phyloP scores from a whole-genome alignment of 2,329 filamentous ascomycete species.

The Arachnomyces sp. region DNA sequence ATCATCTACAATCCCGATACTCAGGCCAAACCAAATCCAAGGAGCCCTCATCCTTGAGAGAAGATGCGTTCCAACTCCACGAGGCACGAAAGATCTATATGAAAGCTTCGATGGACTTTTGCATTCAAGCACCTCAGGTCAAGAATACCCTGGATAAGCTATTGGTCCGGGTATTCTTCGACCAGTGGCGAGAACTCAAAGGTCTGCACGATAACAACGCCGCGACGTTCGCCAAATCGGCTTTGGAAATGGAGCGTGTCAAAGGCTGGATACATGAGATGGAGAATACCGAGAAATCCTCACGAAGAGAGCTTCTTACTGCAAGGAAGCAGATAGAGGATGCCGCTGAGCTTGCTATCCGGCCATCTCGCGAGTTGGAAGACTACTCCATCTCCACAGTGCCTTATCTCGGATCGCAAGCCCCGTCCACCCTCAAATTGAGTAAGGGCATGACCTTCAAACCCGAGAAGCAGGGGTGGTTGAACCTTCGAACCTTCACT shows the following conservation, averaged over 20 bases:
- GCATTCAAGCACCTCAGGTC: constrained; percentile 75
- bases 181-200: constrained; percentile 83
- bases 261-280: constrained; percentile 90
- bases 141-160: constrained; percentile 77
- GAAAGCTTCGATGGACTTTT: constrained; percentile 89
- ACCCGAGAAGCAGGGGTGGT: constrained; percentile 86
- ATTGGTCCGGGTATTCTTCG: constrained; percentile 72
- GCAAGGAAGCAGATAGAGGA: constrained; percentile 79
- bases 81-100: constrained; percentile 86
- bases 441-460: constrained; percentile 33
- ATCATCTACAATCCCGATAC: constrained; percentile 72
- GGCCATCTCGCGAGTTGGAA: constrained; percentile 85
- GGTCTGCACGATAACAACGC: constrained; percentile 57
- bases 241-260: constrained; percentile 78
- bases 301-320: constrained; percentile 69
- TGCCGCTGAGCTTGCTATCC: constrained; percentile 57
- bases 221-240: constrained; percentile 57
- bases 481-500: constrained; percentile 71
- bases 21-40: constrained; percentile 83
- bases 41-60: constrained; percentile 79
- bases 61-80: constrained; percentile 93
- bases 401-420: constrained; percentile 66
- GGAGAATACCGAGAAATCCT: constrained; percentile 77
- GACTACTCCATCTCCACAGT: constrained; percentile 88
- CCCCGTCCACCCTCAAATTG: constrained; percentile 56